Evolutionary conservation across 2,329 filamentous ascomycete genomes (phyloP), one percentile per base, ranked within the genome.

Genomic region (Fusarium anthophilum): DNA sequence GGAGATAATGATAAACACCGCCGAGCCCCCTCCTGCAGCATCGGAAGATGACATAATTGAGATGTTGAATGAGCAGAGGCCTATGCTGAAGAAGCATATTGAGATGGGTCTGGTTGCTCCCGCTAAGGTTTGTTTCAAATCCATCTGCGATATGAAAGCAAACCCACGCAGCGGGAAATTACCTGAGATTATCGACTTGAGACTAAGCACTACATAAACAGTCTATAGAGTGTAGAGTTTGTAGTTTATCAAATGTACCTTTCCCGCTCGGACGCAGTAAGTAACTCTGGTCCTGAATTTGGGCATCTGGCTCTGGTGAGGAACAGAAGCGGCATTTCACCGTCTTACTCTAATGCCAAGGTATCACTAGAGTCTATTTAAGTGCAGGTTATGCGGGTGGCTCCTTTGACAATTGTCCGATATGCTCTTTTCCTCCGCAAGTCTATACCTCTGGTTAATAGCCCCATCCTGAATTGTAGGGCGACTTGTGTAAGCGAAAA

Each of bases 21-120:
- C 39, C 8, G 61, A 43, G 18, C 13, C 35, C 6, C 44, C 54
- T 18, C 54, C 61, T 35, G 5, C 12, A 32, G 8, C 28, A 0
- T 24, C 37, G 4, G 35, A 17, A 26, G 15, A 30, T 8, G 53
- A 18, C 10, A 63, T 63, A 7, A 38, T 63, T 20, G 44, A 63
- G 8, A 17, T 28, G 18, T 6, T 59, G 35, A 50, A 43, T 26
- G 37, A 63, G 43, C 61, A 63, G 24, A 58, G 53, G 6, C 61
- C 54, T 7, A 63, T 59, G 61, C 38, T 58, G 9, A 63, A 58
- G 35, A 26, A 59, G 24, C 53, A 63, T 32, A 14, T 59, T 20
- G 53, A 58, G n/a, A 63, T 63, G 53, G 61, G 53, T 6, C 20
- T 63, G 24, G 18, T 63, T 35, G 53, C 61, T 9, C 53, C 61